phyloP scores from a whole-genome alignment of 2,329 filamentous ascomycete genomes.

The Pleoardoris graminearum region DNA sequence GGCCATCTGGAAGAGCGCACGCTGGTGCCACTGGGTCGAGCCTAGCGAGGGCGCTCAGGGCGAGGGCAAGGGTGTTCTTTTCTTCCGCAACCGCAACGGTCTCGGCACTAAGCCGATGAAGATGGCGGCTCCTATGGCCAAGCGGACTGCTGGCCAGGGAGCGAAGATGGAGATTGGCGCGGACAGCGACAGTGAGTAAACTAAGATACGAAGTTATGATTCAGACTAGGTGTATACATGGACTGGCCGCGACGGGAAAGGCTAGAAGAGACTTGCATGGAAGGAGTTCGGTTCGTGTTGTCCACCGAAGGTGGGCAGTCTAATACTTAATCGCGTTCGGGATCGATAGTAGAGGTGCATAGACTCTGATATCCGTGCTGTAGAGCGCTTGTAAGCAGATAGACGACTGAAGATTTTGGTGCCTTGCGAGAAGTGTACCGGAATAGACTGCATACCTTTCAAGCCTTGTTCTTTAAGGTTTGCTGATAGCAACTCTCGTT shows the following conservation, averaged over 20 bases:
- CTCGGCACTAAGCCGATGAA: slow-evolving; percentile 66
- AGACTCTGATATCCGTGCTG: slow-evolving; percentile 4
- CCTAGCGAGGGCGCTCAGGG: slow-evolving; percentile 79
- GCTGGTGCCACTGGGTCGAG: slow-evolving; percentile 98
- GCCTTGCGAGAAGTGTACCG: not conserved
- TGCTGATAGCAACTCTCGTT: not conserved
- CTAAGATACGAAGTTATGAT: slow-evolving; percentile 5
- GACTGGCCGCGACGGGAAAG: not conserved
- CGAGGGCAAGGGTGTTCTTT: slow-evolving; percentile 80
- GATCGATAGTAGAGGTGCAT: not conserved
- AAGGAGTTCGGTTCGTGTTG: not conserved
- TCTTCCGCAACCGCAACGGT: slow-evolving; percentile 94
- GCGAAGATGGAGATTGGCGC: slow-evolving; percentile 43
- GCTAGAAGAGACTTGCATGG: not conserved
- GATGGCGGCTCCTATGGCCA: slow-evolving; percentile 37
- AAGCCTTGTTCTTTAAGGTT: no score
- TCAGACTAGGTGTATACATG: not conserved
- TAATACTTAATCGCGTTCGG: slow-evolving; percentile 1
- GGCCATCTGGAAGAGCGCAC: slow-evolving; percentile 77
- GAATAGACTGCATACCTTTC: not conserved
- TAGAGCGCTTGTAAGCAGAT: slow-evolving; percentile 1
- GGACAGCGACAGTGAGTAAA: slow-evolving; percentile 38
- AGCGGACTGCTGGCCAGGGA: slow-evolving; percentile 34
- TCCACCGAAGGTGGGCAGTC: not conserved
- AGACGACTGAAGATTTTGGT: not conserved